phyloP scores from a whole-genome alignment of 2,329 filamentous ascomycete genomes.

The Phaeosphaeriaceae sp. region DNA sequence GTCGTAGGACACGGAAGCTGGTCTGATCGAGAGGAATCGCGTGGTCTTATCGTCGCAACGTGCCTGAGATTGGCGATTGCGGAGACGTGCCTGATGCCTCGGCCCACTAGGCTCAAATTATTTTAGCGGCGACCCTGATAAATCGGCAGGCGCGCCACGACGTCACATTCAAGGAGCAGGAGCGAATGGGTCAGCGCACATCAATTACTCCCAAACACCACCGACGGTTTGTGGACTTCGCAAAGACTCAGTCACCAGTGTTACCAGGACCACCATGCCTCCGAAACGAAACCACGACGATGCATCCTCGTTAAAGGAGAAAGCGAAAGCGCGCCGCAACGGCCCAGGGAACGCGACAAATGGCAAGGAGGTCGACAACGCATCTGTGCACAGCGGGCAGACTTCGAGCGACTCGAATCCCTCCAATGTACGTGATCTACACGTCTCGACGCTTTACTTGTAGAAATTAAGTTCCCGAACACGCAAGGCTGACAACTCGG shows the following conservation, averaged over 20 bases:
- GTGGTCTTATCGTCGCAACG: not conserved
- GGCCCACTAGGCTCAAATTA: not conserved
- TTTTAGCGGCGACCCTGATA: not conserved
- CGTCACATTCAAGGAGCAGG: not conserved
- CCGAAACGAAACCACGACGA: conserved; percentile 52
- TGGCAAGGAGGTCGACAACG: conserved; percentile 50
- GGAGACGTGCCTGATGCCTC: not conserved
- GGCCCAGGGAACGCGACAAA: conserved; percentile 33
- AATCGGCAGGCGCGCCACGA: not conserved
- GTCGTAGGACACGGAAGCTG: not conserved
- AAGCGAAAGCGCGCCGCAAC: conserved; percentile 50
- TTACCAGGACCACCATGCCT: conserved; percentile 40
- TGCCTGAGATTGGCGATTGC: not conserved
- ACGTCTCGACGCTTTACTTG: conserved; percentile 1
- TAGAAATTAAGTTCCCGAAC: not conserved
- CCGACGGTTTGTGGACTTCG: conserved; percentile 1
- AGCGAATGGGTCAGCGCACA: not conserved
- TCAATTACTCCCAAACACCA: not conserved
- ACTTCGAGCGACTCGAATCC: conserved; percentile 35
- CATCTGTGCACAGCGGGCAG: conserved; percentile 45
- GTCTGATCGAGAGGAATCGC: not conserved
- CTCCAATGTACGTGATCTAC: conserved; percentile 41
- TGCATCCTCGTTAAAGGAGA: conserved; percentile 51
- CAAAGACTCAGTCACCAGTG: not conserved
- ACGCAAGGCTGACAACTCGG: conserved; percentile 21